These are phyloP conservation scores for Blastobotrys mokoenaii DNA, from an alignment of 805 yeast species.

Conservation along the genomic window DNA sequence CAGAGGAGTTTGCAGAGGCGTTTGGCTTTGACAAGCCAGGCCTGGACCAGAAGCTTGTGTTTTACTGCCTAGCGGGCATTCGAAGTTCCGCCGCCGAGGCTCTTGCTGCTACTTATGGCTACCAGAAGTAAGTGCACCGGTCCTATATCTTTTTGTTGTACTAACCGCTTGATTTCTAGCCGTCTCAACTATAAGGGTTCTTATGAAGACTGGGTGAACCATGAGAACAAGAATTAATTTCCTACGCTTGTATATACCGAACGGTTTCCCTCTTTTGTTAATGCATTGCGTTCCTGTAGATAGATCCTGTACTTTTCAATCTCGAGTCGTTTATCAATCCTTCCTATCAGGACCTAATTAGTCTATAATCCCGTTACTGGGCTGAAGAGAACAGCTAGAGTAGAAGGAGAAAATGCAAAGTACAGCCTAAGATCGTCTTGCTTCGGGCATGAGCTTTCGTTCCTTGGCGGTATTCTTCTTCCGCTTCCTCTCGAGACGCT, in stretches of 20 bases:
- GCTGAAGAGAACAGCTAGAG: too few relatives aligned
- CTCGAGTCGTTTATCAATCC: not conserved
- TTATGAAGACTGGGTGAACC: slow-evolving; percentile 69
- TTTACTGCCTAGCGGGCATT: slow-evolving; percentile 89
- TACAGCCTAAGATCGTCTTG: slow-evolving; percentile 17
- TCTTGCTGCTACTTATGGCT: slow-evolving; percentile 84
- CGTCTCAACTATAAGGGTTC: slow-evolving; percentile 86
- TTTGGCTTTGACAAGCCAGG: slow-evolving; percentile 80
- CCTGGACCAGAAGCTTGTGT: slow-evolving; percentile 62
- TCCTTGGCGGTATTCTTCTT: slow-evolving; percentile 33
- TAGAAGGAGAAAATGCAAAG: too few relatives aligned
- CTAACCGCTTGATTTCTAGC: slow-evolving; percentile 10
- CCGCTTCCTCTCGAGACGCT: slow-evolving; percentile 28
- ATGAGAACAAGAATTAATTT: slow-evolving; percentile 26
- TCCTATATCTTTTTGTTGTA: not conserved
- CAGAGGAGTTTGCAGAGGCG: slow-evolving; percentile 70
- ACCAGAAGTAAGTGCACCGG: slow-evolving; percentile 36
- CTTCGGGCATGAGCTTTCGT: slow-evolving; percentile 33
- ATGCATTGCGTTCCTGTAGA: not conserved
- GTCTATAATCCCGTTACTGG: too few relatives aligned
- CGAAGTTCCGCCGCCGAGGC: slow-evolving; percentile 88
- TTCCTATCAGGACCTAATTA: too few relatives aligned
- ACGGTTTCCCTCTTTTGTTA: not conserved
- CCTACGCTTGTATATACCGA: not conserved
- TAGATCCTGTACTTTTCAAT: not conserved